A percentile compares a stretch with the other conserved stretches of the same genome.
phyloP scores from a whole-genome alignment of 768 basidiomycete species.

The Phlegmacium glaucopus region DNA sequence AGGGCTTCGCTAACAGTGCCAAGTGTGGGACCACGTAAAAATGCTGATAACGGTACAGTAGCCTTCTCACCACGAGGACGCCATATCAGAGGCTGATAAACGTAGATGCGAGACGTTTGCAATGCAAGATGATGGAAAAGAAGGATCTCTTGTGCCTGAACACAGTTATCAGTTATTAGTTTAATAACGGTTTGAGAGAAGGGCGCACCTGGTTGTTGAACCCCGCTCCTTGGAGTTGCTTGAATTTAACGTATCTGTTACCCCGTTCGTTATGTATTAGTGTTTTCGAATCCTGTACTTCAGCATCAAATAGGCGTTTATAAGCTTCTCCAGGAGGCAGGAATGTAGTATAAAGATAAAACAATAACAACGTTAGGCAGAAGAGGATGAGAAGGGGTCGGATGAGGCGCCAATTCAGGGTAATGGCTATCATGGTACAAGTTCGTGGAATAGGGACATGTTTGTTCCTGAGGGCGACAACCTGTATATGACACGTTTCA shows the following conservation, averaged over 20 bases:
- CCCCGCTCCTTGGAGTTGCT: constrained; percentile 44
- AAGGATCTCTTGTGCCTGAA: constrained; percentile 43
- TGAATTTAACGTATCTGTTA: constrained; percentile 39
- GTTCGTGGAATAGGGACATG: background rate
- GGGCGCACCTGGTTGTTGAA: constrained; percentile 44
- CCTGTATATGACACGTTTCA: background rate
- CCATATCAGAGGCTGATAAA: constrained; percentile 46
- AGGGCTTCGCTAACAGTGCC: constrained; percentile 32
- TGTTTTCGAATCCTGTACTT: constrained; percentile 26
- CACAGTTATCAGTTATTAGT: background rate
- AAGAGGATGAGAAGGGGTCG: constrained; percentile 13
- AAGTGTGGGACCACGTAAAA: constrained; percentile 36
- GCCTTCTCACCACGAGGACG: constrained; percentile 38
- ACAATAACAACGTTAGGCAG: constrained; percentile 3
- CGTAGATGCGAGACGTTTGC: constrained; percentile 35
- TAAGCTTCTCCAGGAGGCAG: constrained; percentile 40
- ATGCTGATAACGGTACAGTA: constrained; percentile 39
- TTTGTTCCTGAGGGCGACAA: background rate
- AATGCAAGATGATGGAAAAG: constrained; percentile 44
- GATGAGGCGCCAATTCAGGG: constrained; percentile 13
- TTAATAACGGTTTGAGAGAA: constrained; percentile 1
- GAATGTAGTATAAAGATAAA: constrained; percentile 28
- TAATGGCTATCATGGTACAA: constrained; percentile 6
- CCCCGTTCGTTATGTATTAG: constrained; percentile 22
- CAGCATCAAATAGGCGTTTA: constrained; percentile 24